Evolutionary conservation across 495 filamentous ascomycete species (phyloP).

Genomic region (Aspergillus ellipticus): DNA sequence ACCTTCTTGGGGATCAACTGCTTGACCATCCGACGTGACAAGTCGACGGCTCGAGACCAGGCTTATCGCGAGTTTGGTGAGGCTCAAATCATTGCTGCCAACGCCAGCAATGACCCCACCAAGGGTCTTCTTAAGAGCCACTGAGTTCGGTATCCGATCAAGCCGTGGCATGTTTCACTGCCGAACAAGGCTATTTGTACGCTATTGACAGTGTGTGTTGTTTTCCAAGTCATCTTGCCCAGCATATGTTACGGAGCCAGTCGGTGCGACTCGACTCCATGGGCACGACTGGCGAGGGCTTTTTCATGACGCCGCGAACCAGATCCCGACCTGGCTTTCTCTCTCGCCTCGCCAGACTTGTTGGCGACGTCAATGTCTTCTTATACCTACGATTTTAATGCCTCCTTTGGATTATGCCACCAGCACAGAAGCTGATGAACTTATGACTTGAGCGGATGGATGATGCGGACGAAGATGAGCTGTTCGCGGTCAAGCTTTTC

Average conservation of each 20-base stretch:
- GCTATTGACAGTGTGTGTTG: not conserved
- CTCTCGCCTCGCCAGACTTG: not conserved
- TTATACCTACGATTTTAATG: slow-evolving; percentile 13
- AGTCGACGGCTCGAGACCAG: slow-evolving; percentile 36
- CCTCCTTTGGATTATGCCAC: slow-evolving; percentile 14
- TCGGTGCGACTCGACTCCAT: not conserved
- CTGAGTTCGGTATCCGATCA: slow-evolving; percentile 3
- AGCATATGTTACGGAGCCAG: not conserved
- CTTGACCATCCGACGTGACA: slow-evolving; percentile 74
- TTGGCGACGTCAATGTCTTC: slow-evolving; percentile 2
- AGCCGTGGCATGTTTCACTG: not conserved
- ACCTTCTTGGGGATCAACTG: slow-evolving; percentile 89
- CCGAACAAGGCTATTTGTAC: not conserved
- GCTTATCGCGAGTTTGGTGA: slow-evolving; percentile 38
- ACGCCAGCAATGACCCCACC: slow-evolving; percentile 9
- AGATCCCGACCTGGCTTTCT: not conserved
- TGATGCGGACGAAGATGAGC: slow-evolving; percentile 6
- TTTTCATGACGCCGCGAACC: not conserved
- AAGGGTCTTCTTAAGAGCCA: slow-evolving; percentile 18
- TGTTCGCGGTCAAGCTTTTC: not conserved
- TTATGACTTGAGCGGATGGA: slow-evolving; percentile 17
- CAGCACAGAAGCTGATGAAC: slow-evolving; percentile 14
- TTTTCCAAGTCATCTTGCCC: not conserved
- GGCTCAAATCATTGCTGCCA: slow-evolving; percentile 3
- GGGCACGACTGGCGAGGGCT: not conserved